Evolutionary conservation across 1,139 yeast genomes (phyloP), one percentile per base, ranked within the genome.

Genomic region (Yamadazyma diospyri): DNA sequence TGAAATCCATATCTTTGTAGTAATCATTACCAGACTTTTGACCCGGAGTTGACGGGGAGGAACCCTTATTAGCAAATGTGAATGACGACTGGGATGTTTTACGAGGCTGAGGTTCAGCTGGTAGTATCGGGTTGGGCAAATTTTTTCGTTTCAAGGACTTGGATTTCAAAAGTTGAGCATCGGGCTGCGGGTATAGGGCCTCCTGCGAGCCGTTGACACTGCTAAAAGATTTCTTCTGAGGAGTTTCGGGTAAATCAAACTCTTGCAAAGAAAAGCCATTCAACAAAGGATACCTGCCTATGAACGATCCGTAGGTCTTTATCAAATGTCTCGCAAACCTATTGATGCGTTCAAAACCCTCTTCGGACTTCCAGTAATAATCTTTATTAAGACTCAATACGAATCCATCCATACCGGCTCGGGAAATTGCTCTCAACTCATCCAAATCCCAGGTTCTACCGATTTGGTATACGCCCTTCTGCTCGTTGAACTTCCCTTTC

Each of bases 371-470:
- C 97, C 97, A 92, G 57, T 80, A 89, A 57, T 92, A 89, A 30
- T 74, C 78, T 54, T 87, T 88, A 30, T 85, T 85, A 49, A 92
- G 65, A 20, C 68, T 66, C 40, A 85, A 65, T 1, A 74, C 50
- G 42, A 89, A 70, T 2, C 88, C 88, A 34, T 73, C 70, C 17
- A 62, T 64, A 2, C 74, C 65, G 4, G 65, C 64, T 37, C 76
- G 69, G 29, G 78, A 77, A 5, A 89, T 59, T 23, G 59, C 58
- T 10, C 68, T 59, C 43, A 92, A 63, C 45, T 86, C 95, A 39
- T 77, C 86, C 50, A 92, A 61, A 42, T 80, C 81, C 98, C 98
- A 92, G 4, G 95, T 82, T 50, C 96, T 74, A 24, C 98, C 98
- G 34, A 92, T 85, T 57, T 89, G 97, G 50, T 84, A 80, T 3